Base-by-base conservation (phyloP, 2,329 filamentous ascomycete genomes). In the Dichotomopilus funicola region DNA sequence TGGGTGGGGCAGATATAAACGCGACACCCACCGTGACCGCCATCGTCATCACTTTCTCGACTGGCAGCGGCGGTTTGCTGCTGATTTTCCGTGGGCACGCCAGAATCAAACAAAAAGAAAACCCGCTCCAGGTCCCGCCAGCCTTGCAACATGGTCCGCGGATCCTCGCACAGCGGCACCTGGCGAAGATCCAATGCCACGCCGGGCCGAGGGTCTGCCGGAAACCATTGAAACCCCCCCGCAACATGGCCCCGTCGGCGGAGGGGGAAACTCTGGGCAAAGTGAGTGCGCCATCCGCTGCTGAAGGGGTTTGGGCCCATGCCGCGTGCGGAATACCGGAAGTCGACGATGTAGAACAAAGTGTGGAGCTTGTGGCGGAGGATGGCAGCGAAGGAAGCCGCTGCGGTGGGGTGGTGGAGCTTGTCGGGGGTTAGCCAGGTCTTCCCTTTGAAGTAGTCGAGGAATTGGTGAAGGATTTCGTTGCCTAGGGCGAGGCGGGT, bases 241-340 rank as follows among this genome's bases (percentile, higher is more conserved):
- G 12, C 10, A 6, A 35, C 5, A 8, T 27, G n/a, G n/a, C 33
- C 40, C 10, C 40, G 49, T n/a, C 40, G 12, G 5, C 33, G 31
- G 11, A 51, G 27, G 6, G 49, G 49, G 40, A 51, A 51, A 6
- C 40, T 51, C 27, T 51, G 49, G 41, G 49, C 41, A 13, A 51
- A 51, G 49, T 44, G 49, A 33, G 4, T 38, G 35, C 3, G 36
- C 8, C 13, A 49, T 9, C 35, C 44, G 19, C 19, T 10, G 31
- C 27, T 8, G 9, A 19, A 7, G 37, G 49, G 27, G n/a, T 8
- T 33, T 42, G 27, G 7, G 19, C 38, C 47, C 12, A 50, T 34
- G 27, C 49, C 38, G 9, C 49, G n/a, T 5, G 11, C 27, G 11
- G 7, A 12, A 12, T 4, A 4, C 2, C 49, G 38, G 27, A 50